Conservation (phyloP, 2,329 filamentous ascomycete species). For the Sordariomycetes sp. region DNA sequence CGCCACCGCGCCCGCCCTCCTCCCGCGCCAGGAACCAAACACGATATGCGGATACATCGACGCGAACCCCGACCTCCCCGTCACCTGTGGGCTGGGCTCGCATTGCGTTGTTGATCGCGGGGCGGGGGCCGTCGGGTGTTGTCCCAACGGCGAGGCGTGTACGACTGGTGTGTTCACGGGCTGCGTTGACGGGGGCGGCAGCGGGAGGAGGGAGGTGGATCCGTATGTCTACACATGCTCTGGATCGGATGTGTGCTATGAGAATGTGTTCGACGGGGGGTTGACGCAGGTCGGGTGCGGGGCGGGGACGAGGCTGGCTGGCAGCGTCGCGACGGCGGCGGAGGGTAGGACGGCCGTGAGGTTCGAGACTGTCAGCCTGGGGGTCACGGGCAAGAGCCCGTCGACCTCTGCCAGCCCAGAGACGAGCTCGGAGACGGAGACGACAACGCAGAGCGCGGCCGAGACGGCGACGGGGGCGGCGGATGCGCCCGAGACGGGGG, state of each 20-base stretch:
- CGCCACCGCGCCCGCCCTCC: slow-evolving; percentile 40
- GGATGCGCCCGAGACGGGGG: slow-evolving; percentile 15
- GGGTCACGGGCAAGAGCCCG: slow-evolving; percentile 23
- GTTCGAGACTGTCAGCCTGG: slow-evolving; percentile 19
- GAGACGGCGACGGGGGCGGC: slow-evolving; percentile 7
- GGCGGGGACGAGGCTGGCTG: slow-evolving; percentile 30
- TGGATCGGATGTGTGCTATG: slow-evolving; percentile 38
- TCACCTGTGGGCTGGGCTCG: slow-evolving; percentile 42
- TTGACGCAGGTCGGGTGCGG: slow-evolving; percentile 46
- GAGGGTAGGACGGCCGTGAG: slow-evolving; percentile 22
- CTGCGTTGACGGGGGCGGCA: slow-evolving; percentile 39
- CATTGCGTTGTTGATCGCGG: slow-evolving; percentile 41
- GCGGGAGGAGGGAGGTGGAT: slow-evolving; percentile 34
- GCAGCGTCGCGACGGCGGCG: slow-evolving; percentile 31
- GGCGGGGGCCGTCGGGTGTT: slow-evolving; percentile 39
- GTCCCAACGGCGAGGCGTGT: slow-evolving; percentile 36
- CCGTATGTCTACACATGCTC: slow-evolving; percentile 43
- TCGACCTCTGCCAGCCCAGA: slow-evolving; percentile 24
- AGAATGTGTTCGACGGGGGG: slow-evolving; percentile 39
- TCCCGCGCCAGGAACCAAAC: slow-evolving; percentile 17
- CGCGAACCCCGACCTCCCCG: slow-evolving; percentile 35
- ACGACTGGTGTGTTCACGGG: slow-evolving; percentile 42
- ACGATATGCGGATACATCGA: slow-evolving; percentile 46
- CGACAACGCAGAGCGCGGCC: slow-evolving; percentile 2
- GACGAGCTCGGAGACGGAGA: slow-evolving; percentile 10